Percentiles rank a stretch among this genome's conserved stretches.
Conservation (phyloP, 257 asterid species). For the Petunia axillaris region DNA sequence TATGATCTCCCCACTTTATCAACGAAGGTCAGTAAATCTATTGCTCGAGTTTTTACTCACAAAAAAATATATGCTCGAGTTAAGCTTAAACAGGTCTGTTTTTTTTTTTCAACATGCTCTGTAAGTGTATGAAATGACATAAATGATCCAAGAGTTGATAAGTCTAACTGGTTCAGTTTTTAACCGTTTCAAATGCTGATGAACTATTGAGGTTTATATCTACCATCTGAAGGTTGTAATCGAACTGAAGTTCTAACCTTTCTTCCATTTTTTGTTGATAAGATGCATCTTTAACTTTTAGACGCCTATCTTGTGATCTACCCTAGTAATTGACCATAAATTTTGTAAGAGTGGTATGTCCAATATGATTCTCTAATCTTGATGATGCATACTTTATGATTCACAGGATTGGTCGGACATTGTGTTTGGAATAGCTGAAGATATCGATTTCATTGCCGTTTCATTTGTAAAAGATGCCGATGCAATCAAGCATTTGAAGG, state of each 20-base stretch:
- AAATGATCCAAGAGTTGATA: background rate
- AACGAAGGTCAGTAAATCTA: constrained; percentile 48
- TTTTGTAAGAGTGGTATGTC: background rate
- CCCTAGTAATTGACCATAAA: background rate
- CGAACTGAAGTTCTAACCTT: background rate
- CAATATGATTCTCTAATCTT: constrained; percentile 11
- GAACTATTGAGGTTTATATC: constrained; percentile 2
- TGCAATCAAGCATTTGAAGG: constrained; percentile 62
- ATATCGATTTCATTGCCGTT: constrained; percentile 77
- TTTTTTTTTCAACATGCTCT: background rate
- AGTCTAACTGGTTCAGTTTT: background rate
- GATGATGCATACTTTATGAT: constrained; percentile 16
- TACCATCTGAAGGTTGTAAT: background rate
- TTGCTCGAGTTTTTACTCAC: background rate
- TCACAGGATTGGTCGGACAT: constrained; percentile 81
- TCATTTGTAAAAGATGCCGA: constrained; percentile 80
- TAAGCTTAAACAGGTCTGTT: background rate
- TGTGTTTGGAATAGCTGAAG: constrained; percentile 76
- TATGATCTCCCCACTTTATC: constrained; percentile 72
- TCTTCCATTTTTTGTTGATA: background rate
- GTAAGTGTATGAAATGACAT: background rate
- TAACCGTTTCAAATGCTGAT: background rate
- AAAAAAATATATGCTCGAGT: background rate
- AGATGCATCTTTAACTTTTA: background rate
- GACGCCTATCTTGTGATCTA: background rate